Evolutionary conservation across 2,329 filamentous ascomycete genomes (phyloP).

Genomic region (Chrysoporthe deuterocubensis): DNA sequence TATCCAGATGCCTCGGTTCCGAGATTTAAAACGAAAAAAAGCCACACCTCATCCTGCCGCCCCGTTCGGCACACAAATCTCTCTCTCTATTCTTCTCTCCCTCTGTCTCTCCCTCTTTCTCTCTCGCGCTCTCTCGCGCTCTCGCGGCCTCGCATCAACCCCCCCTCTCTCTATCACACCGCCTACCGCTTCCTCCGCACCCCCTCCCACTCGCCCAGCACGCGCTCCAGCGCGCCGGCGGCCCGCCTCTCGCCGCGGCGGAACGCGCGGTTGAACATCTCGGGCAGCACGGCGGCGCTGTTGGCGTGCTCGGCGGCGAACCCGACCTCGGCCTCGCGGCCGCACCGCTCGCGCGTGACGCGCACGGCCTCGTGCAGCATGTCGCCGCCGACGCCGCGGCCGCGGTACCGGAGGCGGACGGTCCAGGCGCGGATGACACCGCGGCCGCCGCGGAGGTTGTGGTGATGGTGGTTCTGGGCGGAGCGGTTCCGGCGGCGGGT

Average conservation of each 20-base stretch:
- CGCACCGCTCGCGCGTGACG: slow-evolving; percentile 69
- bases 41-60: background rate
- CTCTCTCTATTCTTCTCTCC: no score
- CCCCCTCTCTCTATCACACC: no score
- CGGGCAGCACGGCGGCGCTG: slow-evolving; percentile 65
- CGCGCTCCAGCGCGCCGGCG: slow-evolving; percentile 54
- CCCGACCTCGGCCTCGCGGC: slow-evolving; percentile 67
- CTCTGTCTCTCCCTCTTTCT: no score
- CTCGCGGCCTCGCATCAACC: no score
- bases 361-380: slow-evolving; percentile 75
- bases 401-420: slow-evolving; percentile 69
- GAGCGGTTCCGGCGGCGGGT: slow-evolving; percentile 42
- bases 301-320: slow-evolving; percentile 83
- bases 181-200: slow-evolving; percentile 52
- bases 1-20: background rate
- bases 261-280: slow-evolving; percentile 65
- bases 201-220: slow-evolving; percentile 54
- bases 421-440: slow-evolving; percentile 85
- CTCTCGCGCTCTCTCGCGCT: no score
- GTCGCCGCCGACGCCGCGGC: slow-evolving; percentile 72
- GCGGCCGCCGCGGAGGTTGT: slow-evolving; percentile 57
- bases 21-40: slow-evolving; percentile 7
- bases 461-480: slow-evolving; percentile 31
- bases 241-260: slow-evolving; percentile 63
- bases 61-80: no score